Conservation (phyloP, 768 basidiomycete genomes). For the Xerocomus potaroensis region DNA sequence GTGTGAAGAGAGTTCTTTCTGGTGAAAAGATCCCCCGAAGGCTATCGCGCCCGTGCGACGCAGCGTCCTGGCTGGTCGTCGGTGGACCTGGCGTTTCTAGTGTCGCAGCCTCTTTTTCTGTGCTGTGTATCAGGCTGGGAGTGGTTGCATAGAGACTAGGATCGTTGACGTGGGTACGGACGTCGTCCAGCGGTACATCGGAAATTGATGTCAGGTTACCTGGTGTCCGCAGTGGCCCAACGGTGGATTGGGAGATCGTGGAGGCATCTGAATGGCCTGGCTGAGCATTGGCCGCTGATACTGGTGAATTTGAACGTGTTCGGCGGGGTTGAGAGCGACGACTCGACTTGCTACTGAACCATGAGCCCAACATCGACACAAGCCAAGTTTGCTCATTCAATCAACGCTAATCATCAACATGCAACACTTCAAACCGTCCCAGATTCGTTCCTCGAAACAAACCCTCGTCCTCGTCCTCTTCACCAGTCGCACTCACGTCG, state of each 20-base stretch:
- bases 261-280: conserved; percentile 9
- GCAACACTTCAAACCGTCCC: conserved; percentile 31
- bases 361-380: conserved; percentile 26
- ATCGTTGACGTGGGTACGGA: conserved; percentile 23
- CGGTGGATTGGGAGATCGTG: conserved; percentile 15
- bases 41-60: conserved; percentile 1
- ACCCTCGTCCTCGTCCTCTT: conserved; percentile 14
- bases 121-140: conserved; percentile 15
- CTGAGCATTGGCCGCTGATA: not conserved
- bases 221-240: conserved; percentile 11
- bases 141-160: conserved; percentile 20
- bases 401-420: conserved; percentile 20
- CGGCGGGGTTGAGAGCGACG: conserved; percentile 15
- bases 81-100: conserved; percentile 9
- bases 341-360: conserved; percentile 30
- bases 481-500: conserved; percentile 15
- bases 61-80: conserved; percentile 6
- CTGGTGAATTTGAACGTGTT: conserved; percentile 1
- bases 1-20: conserved; percentile 36
- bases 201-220: conserved; percentile 16
- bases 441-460: conserved; percentile 3
- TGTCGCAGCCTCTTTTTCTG: conserved; percentile 8
- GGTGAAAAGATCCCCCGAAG: not conserved
- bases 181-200: conserved; percentile 19
- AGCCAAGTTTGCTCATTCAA: conserved; percentile 6